These are phyloP conservation scores for Coniosporium tulheliwenetii DNA, from an alignment of 2,329 filamentous ascomycete species.

Conservation along the genomic window DNA sequence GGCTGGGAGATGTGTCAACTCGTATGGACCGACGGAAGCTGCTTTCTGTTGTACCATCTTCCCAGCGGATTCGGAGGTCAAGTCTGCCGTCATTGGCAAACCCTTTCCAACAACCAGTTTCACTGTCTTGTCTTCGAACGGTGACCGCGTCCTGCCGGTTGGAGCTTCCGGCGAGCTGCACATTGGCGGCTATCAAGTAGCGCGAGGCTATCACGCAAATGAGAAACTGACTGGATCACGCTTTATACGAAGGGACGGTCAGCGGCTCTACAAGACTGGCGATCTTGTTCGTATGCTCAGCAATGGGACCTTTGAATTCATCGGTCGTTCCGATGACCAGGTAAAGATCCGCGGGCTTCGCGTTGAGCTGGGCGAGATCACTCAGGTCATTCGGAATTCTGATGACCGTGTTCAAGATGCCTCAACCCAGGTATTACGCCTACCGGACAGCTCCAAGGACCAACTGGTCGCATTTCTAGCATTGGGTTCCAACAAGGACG, in stretches of 20 bases:
- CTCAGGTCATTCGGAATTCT: slow-evolving; percentile 1
- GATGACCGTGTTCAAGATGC: too few species aligned
- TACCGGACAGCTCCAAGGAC: too few species aligned
- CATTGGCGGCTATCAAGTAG: slow-evolving; percentile 66
- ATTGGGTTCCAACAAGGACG: too few species aligned
- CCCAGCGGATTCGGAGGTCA: too few species aligned
- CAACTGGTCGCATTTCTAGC: too few species aligned
- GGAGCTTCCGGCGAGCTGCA: slow-evolving; percentile 67
- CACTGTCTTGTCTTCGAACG: too few species aligned
- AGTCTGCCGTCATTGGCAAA: too few species aligned
- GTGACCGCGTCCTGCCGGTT: slow-evolving; percentile 28
- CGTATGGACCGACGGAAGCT: slow-evolving; percentile 79
- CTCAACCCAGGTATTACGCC: too few species aligned
- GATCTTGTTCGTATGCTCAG: slow-evolving; percentile 21
- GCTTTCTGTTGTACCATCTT: slow-evolving; percentile 66
- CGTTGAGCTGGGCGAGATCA: slow-evolving; percentile 44
- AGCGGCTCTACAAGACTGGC: slow-evolving; percentile 21
- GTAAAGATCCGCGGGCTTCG: slow-evolving; percentile 68
- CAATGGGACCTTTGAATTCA: slow-evolving; percentile 22
- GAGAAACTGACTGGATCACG: slow-evolving; percentile 6
- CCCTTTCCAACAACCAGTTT: too few species aligned
- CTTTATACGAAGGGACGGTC: slow-evolving; percentile 10
- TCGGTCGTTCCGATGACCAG: slow-evolving; percentile 55
- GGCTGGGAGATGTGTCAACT: too few species aligned
- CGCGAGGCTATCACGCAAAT: slow-evolving; percentile 46